Base-by-base conservation (phyloP, 2,329 filamentous ascomycete species). In the Penicillium fuscoglaucum region DNA sequence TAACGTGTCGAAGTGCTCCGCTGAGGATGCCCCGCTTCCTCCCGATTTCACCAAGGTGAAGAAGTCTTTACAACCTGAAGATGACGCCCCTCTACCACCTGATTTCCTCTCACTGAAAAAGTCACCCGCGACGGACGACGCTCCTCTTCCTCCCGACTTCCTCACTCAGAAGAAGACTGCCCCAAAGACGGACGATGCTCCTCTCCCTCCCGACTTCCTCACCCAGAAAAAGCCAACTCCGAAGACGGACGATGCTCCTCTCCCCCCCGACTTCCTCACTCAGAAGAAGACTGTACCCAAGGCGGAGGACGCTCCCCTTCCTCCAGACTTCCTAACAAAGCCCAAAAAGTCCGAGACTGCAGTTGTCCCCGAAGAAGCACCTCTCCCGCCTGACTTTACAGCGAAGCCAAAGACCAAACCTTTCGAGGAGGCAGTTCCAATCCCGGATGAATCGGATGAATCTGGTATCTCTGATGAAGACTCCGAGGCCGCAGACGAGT, bases 21-120 rank as follows among this genome's bases (percentile, higher is more conserved):
- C 68, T 44, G 76, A 79, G 10, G 77, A 79, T 49, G 74, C 74
- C 6, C 75, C 76, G 3, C 62, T 76, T 12, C 74, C 74, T 7
- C 70, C 71, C 0, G 64, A 66, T 55, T 64, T 64, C 40, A 43
- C 66, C 13, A 31, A 61, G 3, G 54, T 50, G 29, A 68, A 62
- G 41, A 60, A 66, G 40, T n/a, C 60, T 26, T 54, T 41, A 6
- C 44, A 59, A 46, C 43, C 41, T 17, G 66, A 68, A 33, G 66
- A 70, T 49, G 68, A 70, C 41, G 63, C 64, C 15, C 67, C 68
- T 46, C 57, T 70, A 9, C 67, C 68, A 6, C 67, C 67, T 3
- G 66, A 60, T 40, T 61, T 62, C 55, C 29, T 60, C 10, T 15
- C 45, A 6, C 31, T 40, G 31, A 57, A 60, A 26, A 52, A 57